A percentile compares a stretch with the other conserved stretches of the same genome.
phyloP scores from a whole-genome alignment of 495 filamentous ascomycete genomes.

The Neurospora discreta region DNA sequence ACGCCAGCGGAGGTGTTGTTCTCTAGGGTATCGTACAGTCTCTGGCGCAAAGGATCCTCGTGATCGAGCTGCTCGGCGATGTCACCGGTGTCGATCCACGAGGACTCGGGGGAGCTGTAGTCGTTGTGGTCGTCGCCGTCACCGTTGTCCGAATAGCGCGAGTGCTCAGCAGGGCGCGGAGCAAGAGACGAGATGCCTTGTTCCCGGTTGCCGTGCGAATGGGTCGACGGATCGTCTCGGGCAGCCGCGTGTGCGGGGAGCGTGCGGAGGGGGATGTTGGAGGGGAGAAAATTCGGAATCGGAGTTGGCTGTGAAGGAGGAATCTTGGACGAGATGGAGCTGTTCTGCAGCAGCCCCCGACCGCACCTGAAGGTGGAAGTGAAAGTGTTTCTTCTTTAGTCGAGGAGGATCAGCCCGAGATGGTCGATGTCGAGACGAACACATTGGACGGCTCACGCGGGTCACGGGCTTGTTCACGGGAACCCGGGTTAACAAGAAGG shows the following conservation, averaged over 20 bases:
- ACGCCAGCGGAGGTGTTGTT: slow-evolving; percentile 41
- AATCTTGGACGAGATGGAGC: slow-evolving; percentile 48
- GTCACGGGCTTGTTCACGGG: neutral
- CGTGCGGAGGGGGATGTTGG: slow-evolving; percentile 52
- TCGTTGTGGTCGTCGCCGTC: slow-evolving; percentile 25
- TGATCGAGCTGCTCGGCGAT: slow-evolving; percentile 79
- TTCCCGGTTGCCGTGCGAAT: neutral
- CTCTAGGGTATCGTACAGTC: slow-evolving; percentile 50
- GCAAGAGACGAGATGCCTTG: neutral
- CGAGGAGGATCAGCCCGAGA: neutral
- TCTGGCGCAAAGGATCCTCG: slow-evolving; percentile 65
- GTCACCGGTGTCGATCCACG: slow-evolving; percentile 91
- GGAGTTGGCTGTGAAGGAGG: slow-evolving; percentile 30
- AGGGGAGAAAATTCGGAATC: slow-evolving; percentile 36
- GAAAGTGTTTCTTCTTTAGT: slow-evolving; percentile 4
- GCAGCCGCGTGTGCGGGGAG: slow-evolving; percentile 29
- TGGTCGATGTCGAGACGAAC: slow-evolving; percentile 1
- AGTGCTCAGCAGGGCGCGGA: slow-evolving; percentile 7
- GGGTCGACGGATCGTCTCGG: slow-evolving; percentile 13
- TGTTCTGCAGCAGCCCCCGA: slow-evolving; percentile 49
- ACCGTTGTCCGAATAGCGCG: slow-evolving; percentile 18
- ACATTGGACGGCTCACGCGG: neutral
- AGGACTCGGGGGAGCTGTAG: slow-evolving; percentile 50
- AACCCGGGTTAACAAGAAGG: neutral
- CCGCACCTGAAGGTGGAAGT: slow-evolving; percentile 19